Evolutionary conservation across 169 alveolate species (phyloP).

Genomic region (Sarcocystis neurona): DNA sequence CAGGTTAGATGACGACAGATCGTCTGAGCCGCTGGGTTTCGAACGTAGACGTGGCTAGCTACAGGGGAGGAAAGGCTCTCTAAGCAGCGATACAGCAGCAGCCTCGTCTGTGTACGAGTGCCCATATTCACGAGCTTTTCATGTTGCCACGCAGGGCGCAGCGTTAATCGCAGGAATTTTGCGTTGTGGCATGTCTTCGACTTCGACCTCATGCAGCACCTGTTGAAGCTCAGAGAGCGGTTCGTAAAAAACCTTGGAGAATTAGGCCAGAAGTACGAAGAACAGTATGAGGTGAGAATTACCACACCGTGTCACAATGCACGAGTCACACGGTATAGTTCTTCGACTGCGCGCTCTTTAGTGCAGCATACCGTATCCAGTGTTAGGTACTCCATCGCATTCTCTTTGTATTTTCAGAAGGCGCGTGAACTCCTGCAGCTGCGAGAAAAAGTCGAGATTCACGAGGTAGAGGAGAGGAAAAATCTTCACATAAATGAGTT

Average conservation of each 20-base stretch:
- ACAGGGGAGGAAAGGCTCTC: too few species aligned
- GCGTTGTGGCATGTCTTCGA: too few species aligned
- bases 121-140: too few species aligned
- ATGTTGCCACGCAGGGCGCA: too few species aligned
- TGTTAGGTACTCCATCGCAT: not conserved
- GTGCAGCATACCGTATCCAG: not conserved
- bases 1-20: too few species aligned
- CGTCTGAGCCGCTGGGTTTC: too few species aligned
- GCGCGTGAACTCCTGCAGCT: constrained; percentile 80
- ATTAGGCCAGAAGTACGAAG: constrained; percentile 73
- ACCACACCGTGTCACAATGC: not conserved
- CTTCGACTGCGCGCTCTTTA: not conserved
- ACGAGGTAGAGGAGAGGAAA: constrained; percentile 91
- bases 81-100: too few species aligned
- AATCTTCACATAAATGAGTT: constrained; percentile 81
- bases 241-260: constrained; percentile 68
- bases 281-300: constrained; percentile 54
- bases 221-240: constrained; percentile 53
- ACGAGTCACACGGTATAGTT: not conserved
- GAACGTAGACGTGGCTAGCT: too few species aligned
- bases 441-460: constrained; percentile 84
- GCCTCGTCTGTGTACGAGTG: too few species aligned
- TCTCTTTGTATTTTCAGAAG: constrained; percentile 37
- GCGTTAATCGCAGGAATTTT: too few species aligned
- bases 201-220: constrained; percentile 44